Base-by-base conservation (phyloP, 768 basidiomycete genomes). In the Leccinum subgranulosum region DNA sequence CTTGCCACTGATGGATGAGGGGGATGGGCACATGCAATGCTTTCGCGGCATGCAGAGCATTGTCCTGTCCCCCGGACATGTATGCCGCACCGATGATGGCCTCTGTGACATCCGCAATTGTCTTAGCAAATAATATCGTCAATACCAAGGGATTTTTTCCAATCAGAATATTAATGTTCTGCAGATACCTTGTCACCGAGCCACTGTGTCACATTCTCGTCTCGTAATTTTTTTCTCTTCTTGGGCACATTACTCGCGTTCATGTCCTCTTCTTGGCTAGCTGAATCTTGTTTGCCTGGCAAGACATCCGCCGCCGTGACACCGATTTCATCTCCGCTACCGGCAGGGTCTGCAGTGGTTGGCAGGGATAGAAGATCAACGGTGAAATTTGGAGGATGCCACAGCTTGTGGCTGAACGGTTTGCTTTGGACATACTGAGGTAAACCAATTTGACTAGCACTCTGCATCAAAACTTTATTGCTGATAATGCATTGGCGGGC, bases 21-120 rank as follows among this genome's bases (percentile, higher is more conserved):
- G 81, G 79, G n/a, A 92, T 74, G 1, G 85, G 84, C 36, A 94
- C 73, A 52, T 82, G 79, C 64, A 94, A 74, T 23, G 79, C 79
- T 66, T 88, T 90, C 45, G 82, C 79, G 23, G 79, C 82, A 58
- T 79, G 79, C 48, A 92, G 78, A 6, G 87, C 92, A 19, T 73
- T 70, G 53, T 89, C 86, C 50, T 79, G 76, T 53, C 90, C 92
- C 11, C 87, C 87, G 23, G 86, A 83, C 47, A 89, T 76, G 67
- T 86, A 92, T 5, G 88, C 90, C 17, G 91, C 92, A 33, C 87
- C 92, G 27, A 93, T 84, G 58, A 94, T 84, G 4, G 92, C 90
- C 72, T 94, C 92, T 9, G 84, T 82, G 45, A 92, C 88, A 72
- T 94, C 92, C 50, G 92, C 92, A 28, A 92, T 77, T 21, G 85